A percentile compares a stretch with the other conserved stretches of the same genome.
phyloP scores from a whole-genome alignment of 1,284 basidiomycete species.

The Termitomyces sp. region DNA sequence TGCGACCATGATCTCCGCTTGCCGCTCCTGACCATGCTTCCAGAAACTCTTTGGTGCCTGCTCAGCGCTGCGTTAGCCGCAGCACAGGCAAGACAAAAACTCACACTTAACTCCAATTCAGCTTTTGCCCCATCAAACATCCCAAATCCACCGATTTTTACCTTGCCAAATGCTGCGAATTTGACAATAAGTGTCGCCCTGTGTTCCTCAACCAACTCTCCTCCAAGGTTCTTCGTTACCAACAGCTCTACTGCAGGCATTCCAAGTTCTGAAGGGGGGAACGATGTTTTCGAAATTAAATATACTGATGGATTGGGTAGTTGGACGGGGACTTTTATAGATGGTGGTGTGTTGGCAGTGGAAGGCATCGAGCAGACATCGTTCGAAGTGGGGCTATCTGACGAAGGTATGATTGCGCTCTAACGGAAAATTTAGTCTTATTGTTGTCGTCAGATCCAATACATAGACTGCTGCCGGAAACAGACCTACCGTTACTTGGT shows the following conservation, averaged over 20 bases:
- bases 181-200: constrained; percentile 57
- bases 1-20: background rate
- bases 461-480: constrained; percentile 36
- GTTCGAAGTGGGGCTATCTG: constrained; percentile 58
- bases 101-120: constrained; percentile 33
- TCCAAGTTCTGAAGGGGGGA: constrained; percentile 38
- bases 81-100: constrained; percentile 30
- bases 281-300: constrained; percentile 47
- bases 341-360: constrained; percentile 49
- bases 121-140: constrained; percentile 28
- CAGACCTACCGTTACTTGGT: constrained; percentile 54
- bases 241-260: constrained; percentile 41
- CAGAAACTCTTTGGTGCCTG: constrained; percentile 31
- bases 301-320: constrained; percentile 50
- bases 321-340: constrained; percentile 44
- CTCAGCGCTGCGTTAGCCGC: constrained; percentile 27
- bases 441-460: constrained; percentile 32
- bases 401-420: constrained; percentile 35
- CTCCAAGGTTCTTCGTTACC: constrained; percentile 49
- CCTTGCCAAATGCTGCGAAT: constrained; percentile 35
- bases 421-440: background rate
- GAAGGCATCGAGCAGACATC: constrained; percentile 35
- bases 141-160: constrained; percentile 32
- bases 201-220: constrained; percentile 37
- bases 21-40: constrained; percentile 23